Conservation (phyloP, 2,329 filamentous ascomycete genomes). For the Sclerotinia minor region DNA sequence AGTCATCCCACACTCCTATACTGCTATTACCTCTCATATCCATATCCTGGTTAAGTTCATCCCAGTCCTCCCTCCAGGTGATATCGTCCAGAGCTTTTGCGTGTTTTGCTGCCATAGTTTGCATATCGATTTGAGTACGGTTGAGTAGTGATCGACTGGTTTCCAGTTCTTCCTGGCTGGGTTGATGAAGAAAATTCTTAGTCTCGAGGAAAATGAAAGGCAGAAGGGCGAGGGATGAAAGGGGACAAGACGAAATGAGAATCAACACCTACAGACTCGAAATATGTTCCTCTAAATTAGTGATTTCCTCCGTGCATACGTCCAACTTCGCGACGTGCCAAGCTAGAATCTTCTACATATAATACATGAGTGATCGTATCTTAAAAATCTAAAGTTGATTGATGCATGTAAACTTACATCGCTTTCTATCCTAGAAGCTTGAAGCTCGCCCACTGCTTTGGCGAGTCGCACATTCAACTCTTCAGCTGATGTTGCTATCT, state of each 20-base stretch:
- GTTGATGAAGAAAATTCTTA: conserved; percentile 3
- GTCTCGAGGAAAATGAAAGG: conserved; percentile 20
- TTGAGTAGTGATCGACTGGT: conserved; percentile 61
- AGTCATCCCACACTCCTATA: conserved; percentile 16
- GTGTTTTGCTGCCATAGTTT: conserved; percentile 62
- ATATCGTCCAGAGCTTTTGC: conserved; percentile 48
- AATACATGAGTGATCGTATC: conserved; percentile 11
- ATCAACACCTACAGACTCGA: conserved; percentile 52
- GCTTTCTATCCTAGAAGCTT: conserved; percentile 59
- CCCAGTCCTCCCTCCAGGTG: conserved; percentile 63
- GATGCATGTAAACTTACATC: conserved; percentile 47
- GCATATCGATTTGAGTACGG: conserved; percentile 61
- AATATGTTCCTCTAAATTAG: conserved; percentile 60
- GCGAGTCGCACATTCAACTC: conserved; percentile 54
- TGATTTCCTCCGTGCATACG: conserved; percentile 57
- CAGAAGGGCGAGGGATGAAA: conserved; percentile 33
- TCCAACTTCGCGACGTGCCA: conserved; percentile 60
- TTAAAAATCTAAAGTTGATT: neutral
- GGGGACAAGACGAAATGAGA: neutral
- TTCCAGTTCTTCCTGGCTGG: conserved; percentile 56
- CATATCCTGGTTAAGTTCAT: conserved; percentile 48
- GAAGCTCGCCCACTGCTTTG: conserved; percentile 52
- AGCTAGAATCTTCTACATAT: conserved; percentile 58
- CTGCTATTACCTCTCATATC: conserved; percentile 21
- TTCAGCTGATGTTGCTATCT: conserved; percentile 45